These are phyloP conservation scores for Trichothecium sympodiale DNA, from an alignment of 2,329 filamentous ascomycete species.

Conservation along the genomic window DNA sequence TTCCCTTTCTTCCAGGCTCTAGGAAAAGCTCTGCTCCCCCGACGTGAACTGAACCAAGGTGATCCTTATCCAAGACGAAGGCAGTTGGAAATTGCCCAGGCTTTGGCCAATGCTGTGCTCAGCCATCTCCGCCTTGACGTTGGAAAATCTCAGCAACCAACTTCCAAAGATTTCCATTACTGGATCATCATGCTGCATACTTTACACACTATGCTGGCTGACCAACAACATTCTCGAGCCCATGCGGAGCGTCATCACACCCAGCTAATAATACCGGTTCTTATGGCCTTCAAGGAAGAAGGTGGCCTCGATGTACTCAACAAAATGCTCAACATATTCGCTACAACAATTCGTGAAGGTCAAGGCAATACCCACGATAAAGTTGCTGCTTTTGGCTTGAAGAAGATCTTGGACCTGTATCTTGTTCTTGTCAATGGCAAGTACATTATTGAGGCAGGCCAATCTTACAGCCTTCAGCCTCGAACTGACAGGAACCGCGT, in stretches of 20 bases:
- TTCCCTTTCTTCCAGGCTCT: slow-evolving; percentile 77
- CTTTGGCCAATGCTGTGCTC: slow-evolving; percentile 61
- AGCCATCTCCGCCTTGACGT: slow-evolving; percentile 47
- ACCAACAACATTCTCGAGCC: slow-evolving; percentile 34
- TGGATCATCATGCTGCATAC: slow-evolving; percentile 73
- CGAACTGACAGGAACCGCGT: slow-evolving; percentile 29
- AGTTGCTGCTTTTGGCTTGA: slow-evolving; percentile 50
- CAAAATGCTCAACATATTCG: slow-evolving; percentile 57
- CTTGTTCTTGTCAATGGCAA: slow-evolving; percentile 66
- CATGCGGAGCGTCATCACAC: slow-evolving; percentile 35
- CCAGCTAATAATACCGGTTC: slow-evolving; percentile 60
- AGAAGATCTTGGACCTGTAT: slow-evolving; percentile 78
- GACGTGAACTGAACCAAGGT: slow-evolving; percentile 45
- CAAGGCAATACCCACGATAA: slow-evolving; percentile 30
- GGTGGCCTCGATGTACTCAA: slow-evolving; percentile 68
- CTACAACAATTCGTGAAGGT: slow-evolving; percentile 17
- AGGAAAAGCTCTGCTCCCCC: slow-evolving; percentile 69
- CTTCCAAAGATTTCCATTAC: slow-evolving; percentile 61
- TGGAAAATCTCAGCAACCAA: slow-evolving; percentile 28
- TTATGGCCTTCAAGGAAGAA: slow-evolving; percentile 77
- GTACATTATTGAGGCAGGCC: slow-evolving; percentile 65
- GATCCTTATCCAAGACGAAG: slow-evolving; percentile 48
- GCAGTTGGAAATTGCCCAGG: slow-evolving; percentile 46
- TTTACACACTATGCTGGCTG: slow-evolving; percentile 68
- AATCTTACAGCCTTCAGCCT: slow-evolving; percentile 35